Base-by-base conservation (phyloP, 2,329 filamentous ascomycete species). In the Rhinocladiella mackenziei region DNA sequence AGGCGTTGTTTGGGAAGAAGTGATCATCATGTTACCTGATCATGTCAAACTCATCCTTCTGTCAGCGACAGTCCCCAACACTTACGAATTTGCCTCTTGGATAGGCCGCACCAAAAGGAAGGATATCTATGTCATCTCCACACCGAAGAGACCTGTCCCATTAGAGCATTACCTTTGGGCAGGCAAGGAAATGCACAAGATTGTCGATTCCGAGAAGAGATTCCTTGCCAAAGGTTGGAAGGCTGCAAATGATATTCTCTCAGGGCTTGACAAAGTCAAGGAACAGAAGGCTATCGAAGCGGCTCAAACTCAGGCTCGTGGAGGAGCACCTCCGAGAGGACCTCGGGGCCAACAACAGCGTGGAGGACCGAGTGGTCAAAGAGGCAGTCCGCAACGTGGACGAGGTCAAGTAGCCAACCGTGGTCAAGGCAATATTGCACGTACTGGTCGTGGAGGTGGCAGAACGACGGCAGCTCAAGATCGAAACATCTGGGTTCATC, bases 1-100 rank as follows among this genome's bases (percentile, higher is more conserved):
- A 67, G 92, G 92, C 60, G 92, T 98, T 4, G 92, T 98, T 0
- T 98, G 92, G 92, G 92, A 98, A 66, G 92, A 98, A 66, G 92
- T 98, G 58, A 98, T 98, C 60, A 98, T 98, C 60, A 97, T 98
- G 92, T 75, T 98, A 43, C 92, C 92, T 0, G 89, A 95, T 62
- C 92, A 98, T 67, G 88, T 98, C 28, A 94, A 92, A 2, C 76
- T 98, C 15, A 98, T 98, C 56, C 72, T 97, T 2, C 76, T 98
- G 2, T 98, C 92, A 3, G 92, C 92, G 0, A 98, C 92, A 1
- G 92, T 98, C 0, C 92, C 92, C 1, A 98, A 98, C 62, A 97
- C 92, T 0, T 81, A 96, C 52, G 92, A 98, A 62, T 98, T 98
- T 59, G 92, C 92, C 1, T 97, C 89, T 0, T 98, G 92, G 92